Evolutionary conservation across 2,329 filamentous ascomycete genomes (phyloP).

Genomic region (Hymenoscyphus repandus): DNA sequence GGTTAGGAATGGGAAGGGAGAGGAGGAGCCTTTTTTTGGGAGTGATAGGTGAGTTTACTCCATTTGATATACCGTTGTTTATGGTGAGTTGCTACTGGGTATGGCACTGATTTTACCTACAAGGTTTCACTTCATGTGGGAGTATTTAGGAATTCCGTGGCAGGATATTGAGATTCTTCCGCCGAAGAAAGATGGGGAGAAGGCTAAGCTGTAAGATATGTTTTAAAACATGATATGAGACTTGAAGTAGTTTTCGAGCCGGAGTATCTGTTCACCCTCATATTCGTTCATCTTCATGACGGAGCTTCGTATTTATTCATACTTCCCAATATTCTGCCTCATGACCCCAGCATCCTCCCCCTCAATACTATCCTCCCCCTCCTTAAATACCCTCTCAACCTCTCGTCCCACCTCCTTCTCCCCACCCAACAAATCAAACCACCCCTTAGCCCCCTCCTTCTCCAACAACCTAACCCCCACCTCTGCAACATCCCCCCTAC

Average conservation of each 20-base stretch:
- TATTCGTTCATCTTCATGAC: background rate
- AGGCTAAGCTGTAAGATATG: constrained; percentile 17
- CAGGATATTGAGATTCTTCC: constrained; percentile 45
- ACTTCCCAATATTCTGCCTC: constrained; percentile 13
- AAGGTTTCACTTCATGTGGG: constrained; percentile 65
- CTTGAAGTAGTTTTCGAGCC: too few relatives aligned
- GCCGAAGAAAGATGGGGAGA: constrained; percentile 18
- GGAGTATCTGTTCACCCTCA: too few relatives aligned
- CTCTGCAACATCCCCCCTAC: constrained; percentile 55
- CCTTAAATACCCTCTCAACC: constrained; percentile 43
- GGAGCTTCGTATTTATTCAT: too few relatives aligned
- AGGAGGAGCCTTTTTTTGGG: constrained; percentile 68
- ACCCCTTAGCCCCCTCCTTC: constrained; percentile 40
- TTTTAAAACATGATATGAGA: too few relatives aligned
- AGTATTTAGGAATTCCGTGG: constrained; percentile 57
- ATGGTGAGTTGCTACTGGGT: background rate
- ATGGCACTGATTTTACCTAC: background rate
- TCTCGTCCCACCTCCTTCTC: constrained; percentile 43
- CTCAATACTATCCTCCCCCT: constrained; percentile 47
- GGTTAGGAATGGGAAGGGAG: constrained; percentile 53
- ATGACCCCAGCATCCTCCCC: constrained; percentile 39
- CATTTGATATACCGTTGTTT: background rate
- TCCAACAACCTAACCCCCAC: constrained; percentile 50
- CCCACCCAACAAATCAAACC: constrained; percentile 52
- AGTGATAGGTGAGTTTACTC: constrained; percentile 58